Base-by-base conservation (phyloP, 805 yeast genomes). In the Wickerhamiella azymoides region DNA sequence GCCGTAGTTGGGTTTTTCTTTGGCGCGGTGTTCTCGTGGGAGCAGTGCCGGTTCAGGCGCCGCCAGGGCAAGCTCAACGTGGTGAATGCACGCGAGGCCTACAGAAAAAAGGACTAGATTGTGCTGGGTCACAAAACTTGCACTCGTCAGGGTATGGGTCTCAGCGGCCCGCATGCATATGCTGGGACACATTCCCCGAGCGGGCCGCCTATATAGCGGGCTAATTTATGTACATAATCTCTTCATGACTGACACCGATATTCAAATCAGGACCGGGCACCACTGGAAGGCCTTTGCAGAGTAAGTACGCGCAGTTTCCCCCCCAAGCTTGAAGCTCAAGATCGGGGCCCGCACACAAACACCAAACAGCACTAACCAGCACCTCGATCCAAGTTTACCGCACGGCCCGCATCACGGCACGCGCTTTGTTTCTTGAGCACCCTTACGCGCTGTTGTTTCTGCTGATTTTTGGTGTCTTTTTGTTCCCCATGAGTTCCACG, bases 1-100 rank as follows among this genome's bases (percentile, higher is more conserved):
- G 79, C 80, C 9, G 69, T 83, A 43, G 81, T 82, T 33, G 94
- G 92, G 2, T 74, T 85, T 52, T 62, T 83, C 47, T 59, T 85
- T 17, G 96, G 96, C 0, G 77, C 84, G 39, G 70, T 83, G 0
- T 77, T 83, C 24, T 84, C 94, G 1, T 88, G 95, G 95, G 96
- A 88, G 59, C 94, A 85, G 62, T 88, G 97, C 61, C 70, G 94
- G 48, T 69, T 76, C 41, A 70, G 76, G 40, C 70, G 94, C 60
- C 70, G 79, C 56, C 73, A 75, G 51, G 76, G 82, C 46, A 71
- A 76, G 58, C 72, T 73, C 49, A 77, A 79, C 47, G 80, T 88
- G 40, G 77, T 75, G 48, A 62, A 73, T 56, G 94, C 94, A 0
- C 78, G 76, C 54, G 73, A 52, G 32, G 49, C 41, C 14, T 57